Conservation (phyloP, 192 early-diverging fungal species). For the Entomortierella chlamydospora region DNA sequence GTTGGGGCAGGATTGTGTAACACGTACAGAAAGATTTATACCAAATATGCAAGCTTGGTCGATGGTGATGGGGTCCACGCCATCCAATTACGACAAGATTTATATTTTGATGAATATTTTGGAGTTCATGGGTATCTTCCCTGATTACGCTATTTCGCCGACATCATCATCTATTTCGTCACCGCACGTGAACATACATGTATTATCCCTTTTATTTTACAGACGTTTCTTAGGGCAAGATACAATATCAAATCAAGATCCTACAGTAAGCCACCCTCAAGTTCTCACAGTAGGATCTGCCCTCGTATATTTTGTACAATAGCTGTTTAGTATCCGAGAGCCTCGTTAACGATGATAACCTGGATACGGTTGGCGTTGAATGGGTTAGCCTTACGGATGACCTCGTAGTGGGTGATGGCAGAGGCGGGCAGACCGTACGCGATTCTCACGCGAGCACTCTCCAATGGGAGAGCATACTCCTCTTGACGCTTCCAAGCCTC, state of each 20-base stretch:
- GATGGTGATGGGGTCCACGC: too few relatives aligned
- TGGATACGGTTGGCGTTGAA: conserved; percentile 37
- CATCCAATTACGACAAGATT: not conserved
- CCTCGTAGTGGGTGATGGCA: conserved; percentile 29
- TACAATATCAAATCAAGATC: too few relatives aligned
- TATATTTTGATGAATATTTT: not conserved
- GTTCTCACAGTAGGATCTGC: not conserved
- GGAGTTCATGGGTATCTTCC: not conserved
- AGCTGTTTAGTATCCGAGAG: conserved; percentile 49
- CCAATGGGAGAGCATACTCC: conserved; percentile 33
- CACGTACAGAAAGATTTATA: too few relatives aligned
- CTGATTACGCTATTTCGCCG: too few relatives aligned
- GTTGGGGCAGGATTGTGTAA: too few relatives aligned
- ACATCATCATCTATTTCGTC: too few relatives aligned
- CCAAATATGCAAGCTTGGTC: too few relatives aligned
- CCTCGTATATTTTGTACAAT: not conserved
- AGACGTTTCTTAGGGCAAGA: too few relatives aligned
- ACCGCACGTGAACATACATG: too few relatives aligned
- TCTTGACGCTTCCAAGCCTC: conserved; percentile 47
- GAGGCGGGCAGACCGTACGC: conserved; percentile 50
- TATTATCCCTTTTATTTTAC: too few relatives aligned
- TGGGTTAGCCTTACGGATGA: conserved; percentile 28
- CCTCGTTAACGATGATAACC: conserved; percentile 55
- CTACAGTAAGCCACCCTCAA: too few relatives aligned
- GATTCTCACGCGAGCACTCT: conserved; percentile 52